Conservation (phyloP, 495 filamentous ascomycete species). For the Amorphotheca resinae region DNA sequence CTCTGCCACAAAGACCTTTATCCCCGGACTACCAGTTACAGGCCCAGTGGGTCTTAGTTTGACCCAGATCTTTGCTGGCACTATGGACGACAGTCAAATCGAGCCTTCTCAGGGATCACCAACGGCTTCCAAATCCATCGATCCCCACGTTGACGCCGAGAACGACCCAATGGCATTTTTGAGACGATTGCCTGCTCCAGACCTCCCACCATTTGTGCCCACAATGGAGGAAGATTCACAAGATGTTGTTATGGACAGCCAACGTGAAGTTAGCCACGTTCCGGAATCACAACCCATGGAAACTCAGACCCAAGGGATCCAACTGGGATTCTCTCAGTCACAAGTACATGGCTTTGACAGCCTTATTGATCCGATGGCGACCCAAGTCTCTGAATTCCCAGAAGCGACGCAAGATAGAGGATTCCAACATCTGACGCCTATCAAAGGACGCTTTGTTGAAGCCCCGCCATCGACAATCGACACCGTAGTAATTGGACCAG, state of each 20-base stretch:
- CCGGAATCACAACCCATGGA: conserved; percentile 25
- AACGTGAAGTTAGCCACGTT: conserved; percentile 26
- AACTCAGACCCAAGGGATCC: conserved; percentile 32
- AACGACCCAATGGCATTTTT: conserved; percentile 39
- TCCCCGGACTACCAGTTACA: conserved; percentile 43
- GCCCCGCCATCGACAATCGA: conserved; percentile 57
- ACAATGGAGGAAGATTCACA: conserved; percentile 38
- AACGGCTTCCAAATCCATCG: background rate
- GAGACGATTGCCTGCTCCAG: conserved; percentile 39
- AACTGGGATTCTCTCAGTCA: conserved; percentile 40
- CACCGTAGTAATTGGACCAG: conserved; percentile 45
- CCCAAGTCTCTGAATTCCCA: conserved; percentile 47
- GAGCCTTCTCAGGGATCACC: conserved; percentile 1
- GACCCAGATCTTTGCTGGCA: conserved; percentile 88
- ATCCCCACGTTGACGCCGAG: background rate
- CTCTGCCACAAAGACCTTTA: conserved; percentile 44
- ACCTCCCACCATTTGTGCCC: conserved; percentile 28
- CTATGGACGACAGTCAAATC: conserved; percentile 51
- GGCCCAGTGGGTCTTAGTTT: conserved; percentile 55
- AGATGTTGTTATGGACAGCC: conserved; percentile 53
- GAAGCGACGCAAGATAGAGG: conserved; percentile 79
- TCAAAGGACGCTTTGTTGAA: conserved; percentile 48
- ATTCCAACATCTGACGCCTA: conserved; percentile 43
- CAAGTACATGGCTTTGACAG: conserved; percentile 40
- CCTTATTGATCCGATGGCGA: conserved; percentile 27